Conservation (phyloP, 2,329 filamentous ascomycete genomes). For the Beauveria sp. region DNA sequence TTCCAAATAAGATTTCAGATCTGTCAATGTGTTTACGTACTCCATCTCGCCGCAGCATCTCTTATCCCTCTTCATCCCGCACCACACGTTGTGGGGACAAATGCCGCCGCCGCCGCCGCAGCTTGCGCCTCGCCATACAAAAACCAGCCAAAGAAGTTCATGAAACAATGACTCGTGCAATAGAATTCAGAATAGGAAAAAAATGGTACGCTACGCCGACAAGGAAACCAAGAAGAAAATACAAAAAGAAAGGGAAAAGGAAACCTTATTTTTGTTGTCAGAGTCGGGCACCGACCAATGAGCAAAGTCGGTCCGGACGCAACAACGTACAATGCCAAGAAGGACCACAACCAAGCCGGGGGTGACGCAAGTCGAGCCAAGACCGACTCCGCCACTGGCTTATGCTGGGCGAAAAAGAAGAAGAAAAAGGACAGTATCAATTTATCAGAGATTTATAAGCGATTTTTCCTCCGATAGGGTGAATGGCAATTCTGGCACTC, state of each 20-base stretch:
- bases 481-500: background rate
- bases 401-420: too few relatives aligned
- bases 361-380: slow-evolving; percentile 3
- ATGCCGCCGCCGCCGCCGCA: background rate
- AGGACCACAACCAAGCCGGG: background rate
- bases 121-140: background rate
- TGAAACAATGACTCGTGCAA: background rate
- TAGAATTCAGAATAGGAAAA: too few relatives aligned
- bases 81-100: background rate
- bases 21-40: background rate
- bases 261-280: background rate
- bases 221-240: background rate
- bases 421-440: too few relatives aligned
- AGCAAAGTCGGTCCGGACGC: background rate
- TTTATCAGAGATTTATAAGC: background rate
- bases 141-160: background rate
- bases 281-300: background rate
- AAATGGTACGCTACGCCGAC: background rate
- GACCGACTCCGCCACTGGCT: background rate
- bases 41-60: slow-evolving; percentile 1
- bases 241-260: background rate
- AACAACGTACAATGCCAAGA: background rate
- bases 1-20: too few relatives aligned
- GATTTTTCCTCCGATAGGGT: background rate
- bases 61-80: background rate